Evolutionary conservation across 1,139 yeast species (phyloP).

Genomic region (Geotrichum cucujoidarum): DNA sequence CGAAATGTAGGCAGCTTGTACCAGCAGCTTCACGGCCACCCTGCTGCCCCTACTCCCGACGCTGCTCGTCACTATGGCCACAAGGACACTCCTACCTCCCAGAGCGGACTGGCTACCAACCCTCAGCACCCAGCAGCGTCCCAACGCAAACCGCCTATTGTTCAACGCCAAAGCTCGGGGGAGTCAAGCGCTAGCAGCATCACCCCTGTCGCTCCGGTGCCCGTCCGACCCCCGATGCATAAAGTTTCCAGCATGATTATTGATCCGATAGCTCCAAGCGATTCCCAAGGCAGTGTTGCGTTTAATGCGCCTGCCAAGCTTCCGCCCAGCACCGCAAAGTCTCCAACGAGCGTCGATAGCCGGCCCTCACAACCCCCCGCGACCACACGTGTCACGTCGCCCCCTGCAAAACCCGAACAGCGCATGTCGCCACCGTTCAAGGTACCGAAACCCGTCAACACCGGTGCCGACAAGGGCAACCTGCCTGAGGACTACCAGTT

Average conservation of each 20-base stretch:
- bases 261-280: constrained; percentile 6
- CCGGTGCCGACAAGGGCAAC: not conserved
- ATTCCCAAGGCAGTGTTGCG: not conserved
- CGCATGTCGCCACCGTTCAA: not conserved
- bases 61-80: not conserved
- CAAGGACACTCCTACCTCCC: not conserved
- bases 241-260: constrained; percentile 2
- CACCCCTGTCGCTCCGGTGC: not conserved
- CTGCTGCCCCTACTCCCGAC: not conserved
- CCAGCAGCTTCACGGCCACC: constrained; percentile 11
- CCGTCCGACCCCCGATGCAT: not conserved
- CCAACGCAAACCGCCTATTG: not conserved
- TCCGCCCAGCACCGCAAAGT: not conserved
- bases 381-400: not conserved
- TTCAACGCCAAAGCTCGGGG: not conserved
- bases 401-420: not conserved
- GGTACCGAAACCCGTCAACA: not conserved
- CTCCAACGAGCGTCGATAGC: not conserved
- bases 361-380: not conserved
- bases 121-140: not conserved
- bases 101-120: not conserved
- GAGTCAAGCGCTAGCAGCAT: not conserved
- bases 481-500: not conserved
- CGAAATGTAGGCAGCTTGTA: constrained; percentile 17
- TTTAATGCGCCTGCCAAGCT: not conserved